These are phyloP conservation scores for Aethionema arabicum DNA, from an alignment of 345 rosid species.

Conservation along the genomic window DNA sequence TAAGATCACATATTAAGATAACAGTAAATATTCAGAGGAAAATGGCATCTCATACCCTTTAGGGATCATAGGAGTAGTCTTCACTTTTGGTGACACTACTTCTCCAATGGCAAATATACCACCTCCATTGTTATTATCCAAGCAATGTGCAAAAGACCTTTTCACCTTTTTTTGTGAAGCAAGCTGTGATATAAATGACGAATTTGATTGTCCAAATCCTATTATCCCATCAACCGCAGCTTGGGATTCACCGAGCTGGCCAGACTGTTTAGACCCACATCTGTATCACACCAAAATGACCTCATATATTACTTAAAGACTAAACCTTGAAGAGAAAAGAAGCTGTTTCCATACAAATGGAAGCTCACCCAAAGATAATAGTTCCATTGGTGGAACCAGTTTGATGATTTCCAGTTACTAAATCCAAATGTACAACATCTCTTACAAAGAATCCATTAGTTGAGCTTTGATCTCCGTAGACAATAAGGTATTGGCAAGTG, in stretches of 20 bases:
- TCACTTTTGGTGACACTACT: conserved; percentile 69
- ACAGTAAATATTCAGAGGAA: conserved; percentile 8
- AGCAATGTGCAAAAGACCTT: conserved; percentile 78
- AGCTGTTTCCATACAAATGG: background rate
- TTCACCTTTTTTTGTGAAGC: conserved; percentile 70
- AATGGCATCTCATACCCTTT: conserved; percentile 54
- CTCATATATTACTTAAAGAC: background rate
- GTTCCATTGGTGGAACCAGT: conserved; percentile 55
- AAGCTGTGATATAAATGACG: conserved; percentile 83
- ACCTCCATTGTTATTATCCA: conserved; percentile 74
- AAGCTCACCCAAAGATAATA: conserved; percentile 70
- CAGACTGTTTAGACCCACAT: conserved; percentile 82
- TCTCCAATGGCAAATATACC: conserved; percentile 91
- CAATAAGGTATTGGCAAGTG: conserved; percentile 60
- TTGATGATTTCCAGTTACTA: conserved; percentile 58
- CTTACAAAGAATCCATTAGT: conserved; percentile 69
- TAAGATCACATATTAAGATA: conserved; percentile 1
- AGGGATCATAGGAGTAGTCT: conserved; percentile 76
- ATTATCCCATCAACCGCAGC: conserved; percentile 87
- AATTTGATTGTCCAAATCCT: conserved; percentile 87
- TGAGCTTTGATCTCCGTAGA: conserved; percentile 80
- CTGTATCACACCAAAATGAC: conserved; percentile 35
- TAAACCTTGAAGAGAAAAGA: background rate
- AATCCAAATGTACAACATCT: conserved; percentile 56
- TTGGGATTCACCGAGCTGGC: conserved; percentile 60